Evolutionary conservation across 2,329 filamentous ascomycete genomes (phyloP).

Genomic region (Ceratocystis destructans): DNA sequence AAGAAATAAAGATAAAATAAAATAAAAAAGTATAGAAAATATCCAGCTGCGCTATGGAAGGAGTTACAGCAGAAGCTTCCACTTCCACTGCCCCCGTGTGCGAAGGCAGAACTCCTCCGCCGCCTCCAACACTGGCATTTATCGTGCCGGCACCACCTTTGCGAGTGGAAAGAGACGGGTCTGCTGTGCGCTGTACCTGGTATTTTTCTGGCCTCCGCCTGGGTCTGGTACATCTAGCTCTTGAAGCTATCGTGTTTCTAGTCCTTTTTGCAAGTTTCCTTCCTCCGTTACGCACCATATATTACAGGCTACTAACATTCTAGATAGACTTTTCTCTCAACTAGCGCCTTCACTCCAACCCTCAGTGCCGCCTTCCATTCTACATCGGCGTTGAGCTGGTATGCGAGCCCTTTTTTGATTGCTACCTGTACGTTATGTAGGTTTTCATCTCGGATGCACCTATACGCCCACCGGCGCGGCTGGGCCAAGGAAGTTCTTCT

Average conservation of each 20-base stretch:
- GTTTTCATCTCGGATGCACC: not conserved
- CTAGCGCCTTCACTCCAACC: conserved; percentile 26
- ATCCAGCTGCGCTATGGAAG: too few relatives aligned
- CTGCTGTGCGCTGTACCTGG: not conserved
- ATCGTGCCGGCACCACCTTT: too few relatives aligned
- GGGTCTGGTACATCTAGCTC: conserved; percentile 3
- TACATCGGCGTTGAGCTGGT: conserved; percentile 25
- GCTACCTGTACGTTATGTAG: conserved; percentile 20
- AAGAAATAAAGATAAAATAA: too few relatives aligned
- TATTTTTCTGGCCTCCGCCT: conserved; percentile 10
- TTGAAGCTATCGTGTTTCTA: conserved; percentile 19
- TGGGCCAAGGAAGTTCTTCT: conserved; percentile 22
- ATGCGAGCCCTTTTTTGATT: conserved; percentile 24
- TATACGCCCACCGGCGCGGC: conserved; percentile 23
- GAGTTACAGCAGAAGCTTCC: too few relatives aligned
- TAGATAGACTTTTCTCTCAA: conserved; percentile 27
- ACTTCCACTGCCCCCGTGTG: too few relatives aligned
- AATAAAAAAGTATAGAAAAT: too few relatives aligned
- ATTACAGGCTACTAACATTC: not conserved
- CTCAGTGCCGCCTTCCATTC: conserved; percentile 25
- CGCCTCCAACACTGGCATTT: too few relatives aligned
- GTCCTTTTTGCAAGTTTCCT: conserved; percentile 16
- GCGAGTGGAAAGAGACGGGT: not conserved
- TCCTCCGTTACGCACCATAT: not conserved
- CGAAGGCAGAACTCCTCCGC: too few relatives aligned